Conservation (phyloP, 805 yeast genomes). For the Ogataea methanolica region DNA sequence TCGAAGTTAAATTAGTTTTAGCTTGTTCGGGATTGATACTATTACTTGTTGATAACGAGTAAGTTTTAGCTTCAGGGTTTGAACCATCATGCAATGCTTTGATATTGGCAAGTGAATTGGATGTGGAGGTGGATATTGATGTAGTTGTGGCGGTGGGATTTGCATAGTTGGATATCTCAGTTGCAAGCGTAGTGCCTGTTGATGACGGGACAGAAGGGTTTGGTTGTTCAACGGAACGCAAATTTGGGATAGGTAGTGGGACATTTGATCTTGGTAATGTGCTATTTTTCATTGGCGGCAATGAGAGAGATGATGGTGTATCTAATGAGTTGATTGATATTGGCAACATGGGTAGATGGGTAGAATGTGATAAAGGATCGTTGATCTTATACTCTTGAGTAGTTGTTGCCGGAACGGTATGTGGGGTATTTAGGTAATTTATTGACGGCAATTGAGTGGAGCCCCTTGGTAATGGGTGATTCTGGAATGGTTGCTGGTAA, state of each 20-base stretch:
- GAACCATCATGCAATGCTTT: not conserved
- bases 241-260: conserved; percentile 4
- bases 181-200: too few relatives aligned
- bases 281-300: not conserved
- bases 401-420: not conserved
- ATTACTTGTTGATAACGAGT: conserved; percentile 2
- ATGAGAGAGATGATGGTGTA: not conserved
- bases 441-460: not conserved
- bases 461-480: not conserved
- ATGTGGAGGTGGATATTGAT: not conserved
- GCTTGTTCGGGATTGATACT: conserved; percentile 6
- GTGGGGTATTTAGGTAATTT: not conserved
- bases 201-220: too few relatives aligned
- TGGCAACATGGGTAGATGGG: not conserved
- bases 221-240: too few relatives aligned
- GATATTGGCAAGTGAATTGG: not conserved
- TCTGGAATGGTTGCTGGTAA: not conserved
- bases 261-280: not conserved
- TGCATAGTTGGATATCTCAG: not conserved
- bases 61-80: conserved; percentile 2
- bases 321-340: not conserved
- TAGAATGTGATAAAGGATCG: too few relatives aligned
- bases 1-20: conserved; percentile 10
- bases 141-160: not conserved
- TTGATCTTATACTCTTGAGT: not conserved